Percentiles rank a stretch among this genome's conserved stretches.
phyloP scores from a whole-genome alignment of 495 filamentous ascomycete species.

The Aspergillus baeticus region DNA sequence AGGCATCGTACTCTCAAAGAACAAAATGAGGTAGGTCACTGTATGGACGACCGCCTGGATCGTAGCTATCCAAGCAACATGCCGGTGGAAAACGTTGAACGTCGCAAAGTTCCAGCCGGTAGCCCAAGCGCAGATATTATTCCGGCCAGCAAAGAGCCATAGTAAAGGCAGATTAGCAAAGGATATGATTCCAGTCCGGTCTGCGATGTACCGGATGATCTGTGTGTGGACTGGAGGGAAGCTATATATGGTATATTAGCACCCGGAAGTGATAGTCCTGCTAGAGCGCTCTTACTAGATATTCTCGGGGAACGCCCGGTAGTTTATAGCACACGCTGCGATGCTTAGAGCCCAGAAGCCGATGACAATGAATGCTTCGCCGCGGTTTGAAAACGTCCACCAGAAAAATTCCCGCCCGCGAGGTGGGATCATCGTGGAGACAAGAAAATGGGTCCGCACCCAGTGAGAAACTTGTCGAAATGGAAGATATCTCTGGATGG shows the following conservation, averaged over 20 bases:
- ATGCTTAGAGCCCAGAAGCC: slow-evolving; percentile 43
- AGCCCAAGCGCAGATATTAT: slow-evolving; percentile 55
- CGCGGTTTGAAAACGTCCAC: slow-evolving; percentile 41
- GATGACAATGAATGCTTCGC: slow-evolving; percentile 36
- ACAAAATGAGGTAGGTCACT: slow-evolving; percentile 30
- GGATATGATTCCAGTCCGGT: slow-evolving; percentile 51
- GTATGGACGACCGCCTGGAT: slow-evolving; percentile 50
- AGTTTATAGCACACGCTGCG: slow-evolving; percentile 34
- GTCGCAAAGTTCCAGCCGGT: slow-evolving; percentile 55
- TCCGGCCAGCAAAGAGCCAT: slow-evolving; percentile 53
- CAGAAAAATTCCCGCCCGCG: slow-evolving; percentile 28
- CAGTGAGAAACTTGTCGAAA: slow-evolving; percentile 19
- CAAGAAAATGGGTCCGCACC: slow-evolving; percentile 33
- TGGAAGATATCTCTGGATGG: background rate
- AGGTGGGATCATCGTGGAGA: slow-evolving; percentile 31
- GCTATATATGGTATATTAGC: slow-evolving; percentile 22
- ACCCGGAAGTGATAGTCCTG: background rate
- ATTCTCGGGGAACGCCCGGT: slow-evolving; percentile 34
- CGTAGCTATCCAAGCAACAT: slow-evolving; percentile 54
- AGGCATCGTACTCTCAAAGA: slow-evolving; percentile 29
- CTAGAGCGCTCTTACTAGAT: slow-evolving; percentile 32
- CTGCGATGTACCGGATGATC: slow-evolving; percentile 44
- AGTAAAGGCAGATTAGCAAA: slow-evolving; percentile 52
- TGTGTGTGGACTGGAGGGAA: slow-evolving; percentile 35
- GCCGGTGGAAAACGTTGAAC: slow-evolving; percentile 56